Evolutionary conservation across 129 eudicot genomes (phyloP), one percentile per base, ranked within the genome.

Genomic region (Tagetes patula): DNA sequence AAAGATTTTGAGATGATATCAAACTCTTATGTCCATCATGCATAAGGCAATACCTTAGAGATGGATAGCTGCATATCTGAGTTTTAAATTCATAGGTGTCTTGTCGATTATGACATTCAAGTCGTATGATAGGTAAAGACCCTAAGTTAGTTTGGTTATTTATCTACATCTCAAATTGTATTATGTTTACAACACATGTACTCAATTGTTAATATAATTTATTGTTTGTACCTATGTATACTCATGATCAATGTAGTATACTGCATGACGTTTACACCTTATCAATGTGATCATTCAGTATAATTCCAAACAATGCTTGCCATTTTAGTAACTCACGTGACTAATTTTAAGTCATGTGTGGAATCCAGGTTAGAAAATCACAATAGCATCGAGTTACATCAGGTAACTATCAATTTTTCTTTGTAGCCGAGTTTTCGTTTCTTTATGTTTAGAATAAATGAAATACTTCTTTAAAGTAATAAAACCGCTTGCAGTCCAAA

Each of bases 351-450:
- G 13, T 52, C 56, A 33, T 31, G 47, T 54, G 60, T 54, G 20
- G 69, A 48, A 62, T 40, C 39, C 80, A 84, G 88, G 85, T 77
- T 73, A 70, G 75, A 71, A 73, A 56, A 67, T 47, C 54, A 59
- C 53, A 67, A 71, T 69, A 68, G 13, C 79, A 41, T 65, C 3
- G 77, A 84, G 69, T 54, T 65, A 78, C 72, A 53, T 80, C 82
- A 77, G 88, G 87, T 84, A 72, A 39, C 56, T 37, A 38, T 52
- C 55, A 69, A 11, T 62, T 74, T 9, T 30, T 75, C n/a, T 47
- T 10, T 9, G 56, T 42, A 36, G 10, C 69, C 43, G 53, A 63
- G 2, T 68, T 53, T 55, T 14, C 43, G 4, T 40, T 30, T 46
- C 37, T 69, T 69, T 61, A 9, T 72, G 3, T 61, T 34, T 54